A percentile compares a stretch with the other conserved stretches of the same genome.
Evolutionary conservation across 1,284 basidiomycete species (phyloP).

Genomic region (Rhodotorula sp.): DNA sequence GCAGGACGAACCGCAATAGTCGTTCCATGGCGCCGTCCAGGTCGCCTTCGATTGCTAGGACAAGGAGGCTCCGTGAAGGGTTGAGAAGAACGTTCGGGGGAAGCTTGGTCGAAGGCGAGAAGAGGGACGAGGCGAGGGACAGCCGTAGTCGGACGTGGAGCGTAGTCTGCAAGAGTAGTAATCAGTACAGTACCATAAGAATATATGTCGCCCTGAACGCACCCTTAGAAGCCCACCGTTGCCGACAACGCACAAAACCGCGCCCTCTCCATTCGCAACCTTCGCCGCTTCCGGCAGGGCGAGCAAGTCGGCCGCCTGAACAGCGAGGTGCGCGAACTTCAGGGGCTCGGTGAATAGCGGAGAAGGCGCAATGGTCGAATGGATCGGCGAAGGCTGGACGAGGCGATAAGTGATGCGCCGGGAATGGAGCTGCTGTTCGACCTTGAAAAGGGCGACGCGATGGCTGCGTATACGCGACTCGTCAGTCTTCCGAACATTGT

Average conservation of each 20-base stretch:
- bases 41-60: slow-evolving; percentile 9
- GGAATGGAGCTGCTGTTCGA: slow-evolving; percentile 81
- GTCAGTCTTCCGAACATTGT: no score
- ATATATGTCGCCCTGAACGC: no score
- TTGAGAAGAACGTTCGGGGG: slow-evolving; percentile 15
- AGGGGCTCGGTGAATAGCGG: neutral
- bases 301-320: neutral
- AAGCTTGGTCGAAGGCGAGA: neutral
- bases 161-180: slow-evolving; percentile 6
- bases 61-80: slow-evolving; percentile 3
- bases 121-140: neutral
- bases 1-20: slow-evolving; percentile 8
- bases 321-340: neutral
- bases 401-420: slow-evolving; percentile 67
- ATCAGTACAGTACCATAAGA: no score
- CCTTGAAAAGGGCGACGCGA: slow-evolving; percentile 80
- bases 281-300: neutral
- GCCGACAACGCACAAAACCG: slow-evolving; percentile 8
- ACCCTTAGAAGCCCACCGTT: slow-evolving; percentile 10
- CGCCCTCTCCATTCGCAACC: slow-evolving; percentile 6
- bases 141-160: slow-evolving; percentile 22
- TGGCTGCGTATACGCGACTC: slow-evolving; percentile 58
- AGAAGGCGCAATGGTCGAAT: slow-evolving; percentile 2
- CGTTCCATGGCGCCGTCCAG: slow-evolving; percentile 3
- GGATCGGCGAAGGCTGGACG: neutral